A percentile compares a stretch with the other conserved stretches of the same genome.
These are phyloP conservation scores for Pseudogymnoascus sp. DNA, from an alignment of 2,329 filamentous ascomycete species.

Conservation along the genomic window DNA sequence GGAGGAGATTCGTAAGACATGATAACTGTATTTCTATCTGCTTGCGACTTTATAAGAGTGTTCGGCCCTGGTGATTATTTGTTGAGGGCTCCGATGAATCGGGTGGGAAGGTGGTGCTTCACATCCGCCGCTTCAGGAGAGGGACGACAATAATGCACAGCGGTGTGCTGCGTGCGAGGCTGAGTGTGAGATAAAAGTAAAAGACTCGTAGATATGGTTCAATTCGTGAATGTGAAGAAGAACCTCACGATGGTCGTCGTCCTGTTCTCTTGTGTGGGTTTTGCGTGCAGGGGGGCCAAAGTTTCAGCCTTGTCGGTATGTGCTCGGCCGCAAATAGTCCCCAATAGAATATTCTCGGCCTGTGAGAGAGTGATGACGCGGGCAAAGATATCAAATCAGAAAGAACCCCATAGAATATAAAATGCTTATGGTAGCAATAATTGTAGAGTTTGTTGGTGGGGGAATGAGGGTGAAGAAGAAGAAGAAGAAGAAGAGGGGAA, in stretches of 20 bases:
- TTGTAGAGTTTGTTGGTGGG: background rate
- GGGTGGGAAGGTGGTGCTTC: background rate
- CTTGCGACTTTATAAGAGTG: background rate
- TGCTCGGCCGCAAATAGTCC: constrained; percentile 2
- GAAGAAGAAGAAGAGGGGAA: background rate
- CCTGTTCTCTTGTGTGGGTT: background rate
- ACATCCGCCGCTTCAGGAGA: background rate
- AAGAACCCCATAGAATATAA: background rate
- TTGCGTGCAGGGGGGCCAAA: background rate
- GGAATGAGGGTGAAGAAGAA: background rate
- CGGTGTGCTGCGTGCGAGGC: background rate
- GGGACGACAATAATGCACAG: background rate
- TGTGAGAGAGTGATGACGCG: background rate
- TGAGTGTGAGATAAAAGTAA: background rate
- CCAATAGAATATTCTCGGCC: constrained; percentile 6
- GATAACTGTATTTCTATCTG: constrained; percentile 19
- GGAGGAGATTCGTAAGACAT: constrained; percentile 39
- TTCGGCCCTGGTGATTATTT: background rate
- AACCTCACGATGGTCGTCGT: background rate
- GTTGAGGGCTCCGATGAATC: background rate
- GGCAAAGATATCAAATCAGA: background rate
- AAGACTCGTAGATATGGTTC: background rate
- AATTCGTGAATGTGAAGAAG: background rate
- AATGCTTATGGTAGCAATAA: constrained; percentile 8
- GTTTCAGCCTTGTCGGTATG: constrained; percentile 1